Conservation (phyloP, 768 basidiomycete genomes). For the Crepidotus variabilis region DNA sequence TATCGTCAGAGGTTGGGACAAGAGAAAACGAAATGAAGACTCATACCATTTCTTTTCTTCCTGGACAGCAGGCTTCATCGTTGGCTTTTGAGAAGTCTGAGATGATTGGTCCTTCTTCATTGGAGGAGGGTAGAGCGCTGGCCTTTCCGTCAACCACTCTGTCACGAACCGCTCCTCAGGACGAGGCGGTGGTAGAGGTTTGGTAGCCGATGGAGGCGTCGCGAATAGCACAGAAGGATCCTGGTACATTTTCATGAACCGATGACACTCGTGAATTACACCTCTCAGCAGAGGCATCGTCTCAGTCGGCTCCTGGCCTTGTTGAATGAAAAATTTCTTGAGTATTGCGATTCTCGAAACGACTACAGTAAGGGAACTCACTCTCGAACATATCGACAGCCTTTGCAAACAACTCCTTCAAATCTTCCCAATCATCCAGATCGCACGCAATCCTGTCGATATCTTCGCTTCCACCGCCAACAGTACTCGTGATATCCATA, state of each 20-base stretch:
- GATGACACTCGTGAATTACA: constrained; percentile 65
- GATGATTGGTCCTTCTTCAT: neutral
- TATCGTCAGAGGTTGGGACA: constrained; percentile 6
- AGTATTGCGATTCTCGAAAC: neutral
- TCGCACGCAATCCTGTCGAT: constrained; percentile 19
- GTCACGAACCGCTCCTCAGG: neutral
- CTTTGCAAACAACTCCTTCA: constrained; percentile 58
- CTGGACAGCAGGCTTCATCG: neutral
- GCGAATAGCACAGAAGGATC: constrained; percentile 55
- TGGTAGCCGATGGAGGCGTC: constrained; percentile 5
- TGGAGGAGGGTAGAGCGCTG: constrained; percentile 7
- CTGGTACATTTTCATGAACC: constrained; percentile 49
- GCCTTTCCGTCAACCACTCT: constrained; percentile 12
- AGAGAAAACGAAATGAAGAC: neutral
- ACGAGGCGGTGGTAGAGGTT: neutral
- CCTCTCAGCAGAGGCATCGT: constrained; percentile 55
- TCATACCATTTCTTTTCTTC: constrained; percentile 15
- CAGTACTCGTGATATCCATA: constrained; percentile 39
- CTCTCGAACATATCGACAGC: constrained; percentile 59
- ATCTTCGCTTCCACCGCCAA: constrained; percentile 16
- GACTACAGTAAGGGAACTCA: constrained; percentile 27
- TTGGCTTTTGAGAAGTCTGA: neutral
- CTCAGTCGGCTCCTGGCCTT: constrained; percentile 44
- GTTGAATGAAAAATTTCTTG: neutral
- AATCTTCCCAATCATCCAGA: constrained; percentile 60